Conservation (phyloP, 108 stramenopile species). For the Thalassiosira profunda region DNA sequence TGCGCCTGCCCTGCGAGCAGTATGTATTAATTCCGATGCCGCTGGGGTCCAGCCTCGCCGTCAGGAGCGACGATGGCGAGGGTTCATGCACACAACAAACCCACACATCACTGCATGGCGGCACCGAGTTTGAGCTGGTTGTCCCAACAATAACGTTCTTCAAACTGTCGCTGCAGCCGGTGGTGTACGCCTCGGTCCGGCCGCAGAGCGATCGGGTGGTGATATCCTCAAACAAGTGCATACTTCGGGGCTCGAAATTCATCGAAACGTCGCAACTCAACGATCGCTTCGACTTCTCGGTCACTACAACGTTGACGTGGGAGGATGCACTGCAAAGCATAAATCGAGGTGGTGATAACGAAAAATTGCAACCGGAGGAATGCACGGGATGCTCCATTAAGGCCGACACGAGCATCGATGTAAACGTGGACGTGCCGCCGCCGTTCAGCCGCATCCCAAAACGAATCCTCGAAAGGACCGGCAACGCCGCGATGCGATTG, state of each 20-base stretch:
- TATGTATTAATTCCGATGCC: constrained; percentile 56
- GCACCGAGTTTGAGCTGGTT: constrained; percentile 36
- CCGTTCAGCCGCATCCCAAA: constrained; percentile 49
- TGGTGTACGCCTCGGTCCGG: constrained; percentile 36
- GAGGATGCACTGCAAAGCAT: constrained; percentile 11
- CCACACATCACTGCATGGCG: neutral
- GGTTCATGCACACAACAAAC: neutral
- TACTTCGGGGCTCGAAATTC: constrained; percentile 41
- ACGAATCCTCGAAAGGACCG: constrained; percentile 24
- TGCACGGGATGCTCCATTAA: constrained; percentile 10
- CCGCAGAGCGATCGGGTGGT: constrained; percentile 25
- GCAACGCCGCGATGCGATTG: constrained; percentile 39
- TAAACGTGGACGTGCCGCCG: constrained; percentile 45
- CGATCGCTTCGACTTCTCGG: constrained; percentile 42
- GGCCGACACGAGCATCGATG: constrained; percentile 35
- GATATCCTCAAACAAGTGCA: constrained; percentile 38
- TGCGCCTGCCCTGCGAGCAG: constrained; percentile 50
- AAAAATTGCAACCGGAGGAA: neutral
- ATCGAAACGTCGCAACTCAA: constrained; percentile 47
- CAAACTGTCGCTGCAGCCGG: constrained; percentile 34
- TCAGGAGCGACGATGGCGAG: neutral
- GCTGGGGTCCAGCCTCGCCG: constrained; percentile 33
- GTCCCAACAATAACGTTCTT: constrained; percentile 49
- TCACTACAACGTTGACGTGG: constrained; percentile 38
- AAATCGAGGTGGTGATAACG: no score